Conservation (phyloP, 2,329 filamentous ascomycete genomes). For the Verticillium dahliae region DNA sequence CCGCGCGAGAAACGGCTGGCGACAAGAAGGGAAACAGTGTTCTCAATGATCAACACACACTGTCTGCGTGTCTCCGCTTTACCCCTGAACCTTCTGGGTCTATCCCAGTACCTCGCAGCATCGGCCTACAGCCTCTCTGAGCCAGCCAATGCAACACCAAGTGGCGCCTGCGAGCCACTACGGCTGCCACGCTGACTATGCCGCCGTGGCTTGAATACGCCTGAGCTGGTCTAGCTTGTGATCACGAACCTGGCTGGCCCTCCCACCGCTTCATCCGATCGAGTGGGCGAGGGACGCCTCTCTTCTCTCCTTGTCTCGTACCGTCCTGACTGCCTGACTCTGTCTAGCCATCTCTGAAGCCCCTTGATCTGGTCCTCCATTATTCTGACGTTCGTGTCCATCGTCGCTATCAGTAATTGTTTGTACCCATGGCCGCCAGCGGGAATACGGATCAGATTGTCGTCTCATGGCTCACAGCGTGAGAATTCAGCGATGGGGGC, state of each 20-base stretch:
- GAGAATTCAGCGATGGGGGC: too few species aligned
- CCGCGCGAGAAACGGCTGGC: neutral
- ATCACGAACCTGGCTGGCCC: neutral
- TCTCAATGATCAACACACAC: neutral
- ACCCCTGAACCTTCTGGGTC: neutral
- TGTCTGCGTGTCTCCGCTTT: neutral
- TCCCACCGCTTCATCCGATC: neutral
- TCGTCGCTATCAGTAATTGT: too few species aligned
- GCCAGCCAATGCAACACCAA: neutral
- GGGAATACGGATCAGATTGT: too few species aligned
- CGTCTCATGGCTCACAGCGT: neutral
- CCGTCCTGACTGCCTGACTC: too few species aligned
- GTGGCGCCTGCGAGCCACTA: neutral
- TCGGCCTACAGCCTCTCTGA: neutral
- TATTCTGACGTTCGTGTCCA: too few species aligned
- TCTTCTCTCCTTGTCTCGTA: too few species aligned
- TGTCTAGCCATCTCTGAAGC: too few species aligned
- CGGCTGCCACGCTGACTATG: neutral
- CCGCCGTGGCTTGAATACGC: neutral
- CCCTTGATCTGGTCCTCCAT: too few species aligned
- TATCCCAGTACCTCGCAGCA: neutral
- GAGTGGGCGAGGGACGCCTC: too few species aligned
- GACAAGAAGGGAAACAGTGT: neutral
- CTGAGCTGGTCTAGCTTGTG: neutral
- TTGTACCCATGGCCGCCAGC: too few species aligned